Percentiles rank a stretch among this genome's conserved stretches.
These are phyloP conservation scores for Trichoderma virens DNA, from an alignment of 495 filamentous ascomycete species.

Conservation along the genomic window DNA sequence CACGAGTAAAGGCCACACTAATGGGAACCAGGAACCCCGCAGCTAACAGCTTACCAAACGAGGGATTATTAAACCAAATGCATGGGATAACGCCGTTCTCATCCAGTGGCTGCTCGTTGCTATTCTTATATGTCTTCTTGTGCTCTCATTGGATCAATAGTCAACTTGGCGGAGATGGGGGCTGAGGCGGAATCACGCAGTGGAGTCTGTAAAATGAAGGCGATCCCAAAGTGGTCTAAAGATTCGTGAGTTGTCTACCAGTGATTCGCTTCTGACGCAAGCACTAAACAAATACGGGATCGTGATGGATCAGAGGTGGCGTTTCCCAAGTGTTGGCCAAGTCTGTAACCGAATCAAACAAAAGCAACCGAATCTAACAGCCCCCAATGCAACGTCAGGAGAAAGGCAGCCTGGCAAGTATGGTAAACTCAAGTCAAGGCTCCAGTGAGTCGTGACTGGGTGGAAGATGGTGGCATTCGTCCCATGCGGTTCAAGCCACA, in stretches of 20 bases:
- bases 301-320: not conserved
- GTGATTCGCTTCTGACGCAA: not conserved
- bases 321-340: not conserved
- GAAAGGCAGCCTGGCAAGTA: no score
- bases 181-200: not conserved
- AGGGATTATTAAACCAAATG: not conserved
- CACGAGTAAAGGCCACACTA: not conserved
- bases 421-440: no score
- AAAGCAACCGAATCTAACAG: no score
- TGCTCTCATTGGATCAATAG: not conserved
- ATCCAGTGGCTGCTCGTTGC: not conserved
- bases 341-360: no score
- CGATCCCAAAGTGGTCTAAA: not conserved
- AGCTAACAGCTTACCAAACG: not conserved
- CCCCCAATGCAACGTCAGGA: no score
- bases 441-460: no score
- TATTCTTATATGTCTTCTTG: not conserved
- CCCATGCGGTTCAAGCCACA: no score
- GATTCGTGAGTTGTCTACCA: not conserved
- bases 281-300: not conserved
- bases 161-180: not conserved
- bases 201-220: not conserved
- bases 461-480: no score
- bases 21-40: not conserved
- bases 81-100: not conserved